Evolutionary conservation across 176 grass and related monocot species (phyloP), one percentile per base, ranked within the genome.

Genomic region (Typha latifolia): DNA sequence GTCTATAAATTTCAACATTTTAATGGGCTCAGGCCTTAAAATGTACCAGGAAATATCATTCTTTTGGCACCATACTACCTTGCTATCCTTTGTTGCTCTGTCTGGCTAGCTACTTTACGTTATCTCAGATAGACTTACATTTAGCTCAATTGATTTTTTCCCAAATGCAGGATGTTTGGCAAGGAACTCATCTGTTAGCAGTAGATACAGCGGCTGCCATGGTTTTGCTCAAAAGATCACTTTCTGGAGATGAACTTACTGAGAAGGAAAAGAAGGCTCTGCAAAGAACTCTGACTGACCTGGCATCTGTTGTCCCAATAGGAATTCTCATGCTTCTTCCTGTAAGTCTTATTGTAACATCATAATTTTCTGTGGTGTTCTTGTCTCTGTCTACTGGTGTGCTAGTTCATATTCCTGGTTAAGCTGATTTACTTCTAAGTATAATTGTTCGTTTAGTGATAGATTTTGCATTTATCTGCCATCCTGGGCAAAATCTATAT

Each of bases 271-370:
- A 94, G 31, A 85, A 90, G 57, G 95, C 89, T 79, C 86, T 99
- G 87, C 89, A 87, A 70, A 90, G 95, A 94, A 99, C 95, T 62
- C 66, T 99, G 66, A 99, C 95, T 12, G 95, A 99, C 74, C 67
- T 99, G 81, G 95, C 95, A 62, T 99, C 95, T 72, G 95, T 94
- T 64, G 82, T 99, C 74, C 95, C 95, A 74, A 99, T 99, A 76
- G 95, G 95, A 79, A 79, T 99, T 71, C 89, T 99, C 55, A 99
- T 99, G 95, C 95, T 99, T 71, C 82, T 99, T 73, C 95, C 95
- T 63, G 95, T 99, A 62, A 99, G 89, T 90, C 21, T 80, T 69
- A 43, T 43, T 43, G 9, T 10, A 43, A 29, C 27, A 29, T 29
- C 37, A 43, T 43, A 43, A 43, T 9, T 43, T 43, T 43, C 5